Conservation (phyloP, 2,329 filamentous ascomycete genomes). For the Cladosporium colombiae region DNA sequence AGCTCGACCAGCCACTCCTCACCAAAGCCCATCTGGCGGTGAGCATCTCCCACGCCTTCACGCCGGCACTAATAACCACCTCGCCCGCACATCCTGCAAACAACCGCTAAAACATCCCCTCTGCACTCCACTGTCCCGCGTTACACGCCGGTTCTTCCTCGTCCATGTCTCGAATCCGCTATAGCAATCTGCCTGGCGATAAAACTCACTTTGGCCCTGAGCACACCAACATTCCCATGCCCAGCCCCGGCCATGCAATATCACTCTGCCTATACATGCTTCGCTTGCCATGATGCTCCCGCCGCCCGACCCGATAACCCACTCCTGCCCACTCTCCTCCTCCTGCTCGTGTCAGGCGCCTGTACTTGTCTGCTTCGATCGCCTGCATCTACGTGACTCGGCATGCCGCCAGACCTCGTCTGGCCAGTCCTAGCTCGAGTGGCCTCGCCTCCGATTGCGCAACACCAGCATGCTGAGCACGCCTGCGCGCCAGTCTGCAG, state of each 20-base stretch:
- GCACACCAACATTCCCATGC: not conserved
- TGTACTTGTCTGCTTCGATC: slow-evolving; percentile 12
- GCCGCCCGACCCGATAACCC: not conserved
- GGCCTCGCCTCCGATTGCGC: slow-evolving; percentile 5
- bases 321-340: not conserved
- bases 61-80: too few species aligned
- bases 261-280: too few species aligned
- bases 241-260: slow-evolving; percentile 6
- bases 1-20: too few species aligned
- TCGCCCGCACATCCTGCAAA: not conserved
- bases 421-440: slow-evolving; percentile 8
- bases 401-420: not conserved
- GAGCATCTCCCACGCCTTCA: too few species aligned
- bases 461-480: not conserved
- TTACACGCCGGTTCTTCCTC: slow-evolving; percentile 7
- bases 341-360: not conserved
- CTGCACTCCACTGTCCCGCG: too few species aligned
- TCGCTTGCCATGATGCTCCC: slow-evolving; percentile 6
- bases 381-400: slow-evolving; percentile 15
- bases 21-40: too few species aligned
- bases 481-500: slow-evolving; percentile 2
- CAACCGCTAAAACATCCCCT: too few species aligned
- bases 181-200: too few species aligned
- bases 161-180: slow-evolving; percentile 10
- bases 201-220: not conserved